Conservation (phyloP, 371 early-diverging fungal species). For the Batkoa obscura region DNA sequence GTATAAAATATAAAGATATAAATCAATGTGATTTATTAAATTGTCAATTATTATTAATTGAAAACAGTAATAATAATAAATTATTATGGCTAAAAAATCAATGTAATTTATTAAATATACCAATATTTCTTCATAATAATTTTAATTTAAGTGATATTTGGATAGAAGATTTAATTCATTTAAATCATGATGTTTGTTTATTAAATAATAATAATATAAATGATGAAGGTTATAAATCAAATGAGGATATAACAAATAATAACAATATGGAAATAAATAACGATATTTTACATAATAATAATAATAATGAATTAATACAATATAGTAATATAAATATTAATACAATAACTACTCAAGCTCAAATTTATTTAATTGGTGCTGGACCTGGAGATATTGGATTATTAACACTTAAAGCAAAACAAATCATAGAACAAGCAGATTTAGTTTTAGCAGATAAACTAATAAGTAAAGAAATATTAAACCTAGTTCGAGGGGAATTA, state of each 20-base stretch:
- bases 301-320: no score
- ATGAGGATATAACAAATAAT: not conserved
- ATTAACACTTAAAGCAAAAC: slow-evolving; percentile 54
- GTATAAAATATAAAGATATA: no score
- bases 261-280: not conserved
- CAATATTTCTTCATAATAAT: no score
- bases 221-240: not conserved
- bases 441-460: slow-evolving; percentile 69
- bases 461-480: slow-evolving; percentile 48
- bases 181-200: not conserved
- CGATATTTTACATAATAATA: not conserved
- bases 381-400: slow-evolving; percentile 74
- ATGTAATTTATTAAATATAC: no score
- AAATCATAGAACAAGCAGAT: slow-evolving; percentile 47
- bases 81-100: no score
- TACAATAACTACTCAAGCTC: no score
- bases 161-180: not conserved
- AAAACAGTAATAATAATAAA: no score
- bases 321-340: no score
- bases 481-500: slow-evolving; percentile 25
- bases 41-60: no score
- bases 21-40: no score
- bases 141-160: no score
- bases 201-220: not conserved
- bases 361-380: slow-evolving; percentile 46